Evolutionary conservation across 139 green algal genomes (phyloP), one percentile per base, ranked within the genome.

Genomic region (Tetraselmis chui): DNA sequence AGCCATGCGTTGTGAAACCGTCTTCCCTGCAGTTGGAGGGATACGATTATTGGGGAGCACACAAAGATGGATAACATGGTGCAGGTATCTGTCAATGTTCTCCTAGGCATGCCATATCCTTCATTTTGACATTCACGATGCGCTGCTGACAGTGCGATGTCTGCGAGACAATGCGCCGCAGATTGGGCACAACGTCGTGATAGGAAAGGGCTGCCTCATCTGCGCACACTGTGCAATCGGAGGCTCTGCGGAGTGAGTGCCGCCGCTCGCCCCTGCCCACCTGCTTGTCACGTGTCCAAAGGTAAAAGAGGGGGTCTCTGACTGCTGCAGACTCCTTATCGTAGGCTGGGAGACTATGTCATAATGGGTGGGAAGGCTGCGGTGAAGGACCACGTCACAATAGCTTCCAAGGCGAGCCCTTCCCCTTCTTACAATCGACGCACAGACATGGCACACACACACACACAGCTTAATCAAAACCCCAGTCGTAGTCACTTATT

Each of bases 21-120:
- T n/a, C n/a, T n/a, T n/a, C 45, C 11, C 45, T 67, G 45, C 83
- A 91, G 86, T 30, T 91, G 86, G 86, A 78, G 86, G 1, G 86
- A 90, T 79, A 90, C 86, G 22, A 31, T 84, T 26, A 86, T 90
- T 80, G 86, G 86, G n/a, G 86, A 90, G 5, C 28, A 79, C 59
- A 77, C 28, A 22, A 90, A 90, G 86, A 82, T 90, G 2, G 86
- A 90, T 32, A 90, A 90, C 77, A 28, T 90, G 24, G 86, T 90
- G 75, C 86, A 89, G 83, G 82, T 32, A n/a, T n/a, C n/a, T n/a
- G n/a, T n/a, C n/a, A n/a, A n/a, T n/a, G n/a, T n/a, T n/a, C n/a
- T n/a, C n/a, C n/a, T n/a, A n/a, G n/a, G n/a, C n/a, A n/a, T n/a
- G n/a, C n/a, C n/a, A n/a, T n/a, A n/a, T n/a, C n/a, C n/a, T n/a